Percentiles rank a stretch among this genome's conserved stretches.
These are phyloP conservation scores for Prototheca wickerhamii DNA, from an alignment of 163 green algal species.

Conservation along the genomic window DNA sequence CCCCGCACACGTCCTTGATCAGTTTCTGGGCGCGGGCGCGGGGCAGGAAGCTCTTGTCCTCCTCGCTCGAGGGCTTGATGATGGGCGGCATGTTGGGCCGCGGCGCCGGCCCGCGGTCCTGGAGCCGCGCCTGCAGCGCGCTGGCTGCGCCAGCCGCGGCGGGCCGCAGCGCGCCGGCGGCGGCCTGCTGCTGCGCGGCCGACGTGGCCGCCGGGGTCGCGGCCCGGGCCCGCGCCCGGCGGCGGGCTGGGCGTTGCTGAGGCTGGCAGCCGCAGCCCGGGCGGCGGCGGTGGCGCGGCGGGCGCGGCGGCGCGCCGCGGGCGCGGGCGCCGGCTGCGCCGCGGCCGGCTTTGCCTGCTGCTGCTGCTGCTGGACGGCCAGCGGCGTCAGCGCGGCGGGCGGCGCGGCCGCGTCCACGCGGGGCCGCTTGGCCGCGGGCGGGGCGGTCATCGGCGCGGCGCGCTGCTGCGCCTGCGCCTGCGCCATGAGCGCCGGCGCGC, in stretches of 20 bases:
- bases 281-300: conserved; percentile 4
- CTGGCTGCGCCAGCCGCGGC: background rate
- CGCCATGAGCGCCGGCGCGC: no score
- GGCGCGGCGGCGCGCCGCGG: background rate
- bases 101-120: background rate
- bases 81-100: conserved; percentile 9
- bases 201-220: background rate
- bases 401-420: background rate
- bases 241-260: background rate
- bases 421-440: background rate
- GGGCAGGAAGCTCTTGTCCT: conserved; percentile 24
- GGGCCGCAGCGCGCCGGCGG: background rate
- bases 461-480: background rate
- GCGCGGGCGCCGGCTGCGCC: background rate
- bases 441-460: no score
- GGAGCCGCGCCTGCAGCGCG: conserved; percentile 3
- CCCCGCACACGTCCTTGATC: conserved; percentile 8
- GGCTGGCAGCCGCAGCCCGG: background rate
- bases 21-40: conserved; percentile 11
- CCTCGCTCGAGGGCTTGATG: conserved; percentile 14
- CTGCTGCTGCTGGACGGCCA: background rate
- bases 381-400: background rate
- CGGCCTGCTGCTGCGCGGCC: conserved; percentile 1
- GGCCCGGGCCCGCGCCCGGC: background rate
- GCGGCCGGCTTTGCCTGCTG: background rate